A percentile compares a stretch with the other conserved stretches of the same genome.
These are phyloP conservation scores for Lactuca sativa DNA, from an alignment of 129 eudicot genomes.

Conservation along the genomic window DNA sequence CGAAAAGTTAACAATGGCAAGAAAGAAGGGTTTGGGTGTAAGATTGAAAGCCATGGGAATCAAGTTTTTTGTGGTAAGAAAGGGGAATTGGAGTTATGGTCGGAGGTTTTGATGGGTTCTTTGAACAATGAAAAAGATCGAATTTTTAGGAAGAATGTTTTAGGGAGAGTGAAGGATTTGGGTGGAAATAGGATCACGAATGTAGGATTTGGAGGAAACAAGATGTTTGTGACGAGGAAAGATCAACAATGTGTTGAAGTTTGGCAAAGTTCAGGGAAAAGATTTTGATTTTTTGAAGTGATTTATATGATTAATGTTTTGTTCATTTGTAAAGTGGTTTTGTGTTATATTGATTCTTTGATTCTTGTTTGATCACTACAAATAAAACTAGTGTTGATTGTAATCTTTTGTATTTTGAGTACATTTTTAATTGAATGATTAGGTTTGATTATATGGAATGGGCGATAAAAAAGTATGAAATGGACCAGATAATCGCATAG, in stretches of 20 bases:
- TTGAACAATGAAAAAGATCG: constrained; percentile 38
- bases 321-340: constrained; percentile 20
- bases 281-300: constrained; percentile 34
- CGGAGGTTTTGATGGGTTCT: constrained; percentile 62
- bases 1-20: constrained; percentile 53
- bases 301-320: constrained; percentile 17
- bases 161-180: constrained; percentile 74
- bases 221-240: constrained; percentile 85
- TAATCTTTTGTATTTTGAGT: neutral
- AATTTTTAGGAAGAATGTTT: constrained; percentile 59
- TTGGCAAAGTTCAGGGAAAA: constrained; percentile 73
- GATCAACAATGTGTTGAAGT: constrained; percentile 84
- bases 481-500: too few species aligned
- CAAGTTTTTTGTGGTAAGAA: constrained; percentile 74
- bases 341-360: constrained; percentile 8
- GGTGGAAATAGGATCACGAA: constrained; percentile 57
- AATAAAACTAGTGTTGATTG: constrained; percentile 14
- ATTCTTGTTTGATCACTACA: constrained; percentile 13
- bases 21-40: constrained; percentile 82
- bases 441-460: too few species aligned
- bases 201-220: constrained; percentile 81
- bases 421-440: too few species aligned
- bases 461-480: too few species aligned
- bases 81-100: constrained; percentile 75
- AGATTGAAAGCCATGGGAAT: constrained; percentile 63